Conservation (phyloP, 1,284 basidiomycete genomes). For the Grifola frondosa region DNA sequence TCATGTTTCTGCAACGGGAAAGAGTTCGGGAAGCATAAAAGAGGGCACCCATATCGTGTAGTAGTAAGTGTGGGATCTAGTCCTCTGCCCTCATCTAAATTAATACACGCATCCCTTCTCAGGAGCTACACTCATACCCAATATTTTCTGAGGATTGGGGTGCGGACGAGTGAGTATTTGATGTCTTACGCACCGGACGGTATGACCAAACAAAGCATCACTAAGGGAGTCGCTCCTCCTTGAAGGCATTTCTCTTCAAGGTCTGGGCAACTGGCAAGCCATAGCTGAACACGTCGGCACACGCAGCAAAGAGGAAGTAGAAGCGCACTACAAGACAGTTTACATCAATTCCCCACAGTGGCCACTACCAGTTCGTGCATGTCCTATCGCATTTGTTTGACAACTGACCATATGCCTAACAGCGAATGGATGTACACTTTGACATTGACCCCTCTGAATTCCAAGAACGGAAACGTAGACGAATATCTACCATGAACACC, state of each 20-base stretch:
- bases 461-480: conserved; percentile 81
- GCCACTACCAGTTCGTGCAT: conserved; percentile 70
- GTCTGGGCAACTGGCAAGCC: conserved; percentile 96
- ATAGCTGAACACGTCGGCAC: conserved; percentile 96
- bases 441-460: conserved; percentile 80
- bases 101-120: conserved; percentile 62
- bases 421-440: conserved; percentile 72
- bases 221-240: conserved; percentile 85
- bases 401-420: conserved; percentile 1
- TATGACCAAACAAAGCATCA: not conserved
- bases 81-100: conserved; percentile 68
- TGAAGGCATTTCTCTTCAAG: conserved; percentile 87
- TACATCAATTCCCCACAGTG: conserved; percentile 80
- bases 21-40: conserved; percentile 85
- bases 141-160: conserved; percentile 97
- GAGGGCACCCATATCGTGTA: conserved; percentile 90
- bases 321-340: conserved; percentile 83
- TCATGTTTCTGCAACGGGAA: conserved; percentile 91
- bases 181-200: too few species aligned
- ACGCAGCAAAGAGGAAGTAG: conserved; percentile 91
- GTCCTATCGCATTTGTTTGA: conserved; percentile 9
- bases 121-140: conserved; percentile 96
- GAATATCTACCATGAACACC: conserved; percentile 73
- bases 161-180: conserved; percentile 80
- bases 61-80: conserved; percentile 58